phyloP scores from a whole-genome alignment of 257 asterid genomes.

The Nicotiana undulata region DNA sequence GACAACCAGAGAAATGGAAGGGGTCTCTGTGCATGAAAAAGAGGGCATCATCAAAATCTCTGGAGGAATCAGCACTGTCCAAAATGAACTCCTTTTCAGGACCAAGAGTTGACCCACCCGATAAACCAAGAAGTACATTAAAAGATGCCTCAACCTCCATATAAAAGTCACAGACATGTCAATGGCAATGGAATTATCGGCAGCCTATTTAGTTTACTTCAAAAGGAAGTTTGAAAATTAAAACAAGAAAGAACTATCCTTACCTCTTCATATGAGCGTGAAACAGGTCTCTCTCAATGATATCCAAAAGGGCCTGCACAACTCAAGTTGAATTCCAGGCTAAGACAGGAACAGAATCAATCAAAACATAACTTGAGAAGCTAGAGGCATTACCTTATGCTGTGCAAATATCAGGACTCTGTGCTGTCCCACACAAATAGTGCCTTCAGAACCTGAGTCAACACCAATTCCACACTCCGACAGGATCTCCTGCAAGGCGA shows the following conservation, averaged over 20 bases:
- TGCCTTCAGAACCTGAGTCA: constrained; percentile 75
- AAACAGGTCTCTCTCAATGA: constrained; percentile 86
- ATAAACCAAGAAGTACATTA: not conserved
- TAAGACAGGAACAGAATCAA: constrained; percentile 15
- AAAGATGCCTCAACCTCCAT: not conserved
- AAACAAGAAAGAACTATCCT: constrained; percentile 24
- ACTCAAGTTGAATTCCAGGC: not conserved
- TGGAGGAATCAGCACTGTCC: no score
- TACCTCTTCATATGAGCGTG: constrained; percentile 80
- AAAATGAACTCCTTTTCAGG: no score
- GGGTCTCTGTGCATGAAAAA: no score
- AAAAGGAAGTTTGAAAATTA: not conserved
- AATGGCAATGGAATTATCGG: not conserved
- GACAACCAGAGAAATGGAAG: no score
- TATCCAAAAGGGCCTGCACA: constrained; percentile 87
- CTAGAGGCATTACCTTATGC: constrained; percentile 58
- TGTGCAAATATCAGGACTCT: constrained; percentile 97
- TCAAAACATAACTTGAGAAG: not conserved
- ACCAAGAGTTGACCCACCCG: not conserved
- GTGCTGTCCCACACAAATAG: constrained; percentile 74
- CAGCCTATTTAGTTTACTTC: not conserved
- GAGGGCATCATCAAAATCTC: no score
- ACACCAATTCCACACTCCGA: constrained; percentile 99
- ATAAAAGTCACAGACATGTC: not conserved
- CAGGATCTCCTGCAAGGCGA: constrained; percentile 96